phyloP scores from a whole-genome alignment of 805 yeast genomes.

The Candida rishiriensis region DNA sequence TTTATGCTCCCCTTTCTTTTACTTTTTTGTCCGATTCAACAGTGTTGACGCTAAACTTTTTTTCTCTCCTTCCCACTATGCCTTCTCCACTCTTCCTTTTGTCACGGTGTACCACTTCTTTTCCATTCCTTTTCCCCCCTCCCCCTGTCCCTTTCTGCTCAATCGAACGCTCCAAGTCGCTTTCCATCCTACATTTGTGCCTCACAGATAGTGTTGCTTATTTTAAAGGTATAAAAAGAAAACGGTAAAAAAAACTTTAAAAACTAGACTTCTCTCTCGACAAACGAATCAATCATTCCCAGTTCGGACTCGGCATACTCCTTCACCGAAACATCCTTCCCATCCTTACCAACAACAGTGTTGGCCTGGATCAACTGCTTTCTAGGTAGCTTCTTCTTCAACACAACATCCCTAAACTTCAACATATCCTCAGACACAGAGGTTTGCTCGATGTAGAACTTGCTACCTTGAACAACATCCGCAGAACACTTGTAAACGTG shows the following conservation, averaged over 20 bases:
- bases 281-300: constrained; percentile 78
- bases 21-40: too few species aligned
- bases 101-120: too few species aligned
- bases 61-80: too few species aligned
- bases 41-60: too few species aligned
- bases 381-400: constrained; percentile 74
- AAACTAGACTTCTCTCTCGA: constrained; percentile 45
- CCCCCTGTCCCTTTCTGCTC: too few species aligned
- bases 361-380: constrained; percentile 83
- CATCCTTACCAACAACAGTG: constrained; percentile 40
- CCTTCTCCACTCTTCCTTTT: too few species aligned
- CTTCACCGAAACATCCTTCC: constrained; percentile 44
- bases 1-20: too few species aligned
- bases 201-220: too few species aligned
- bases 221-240: not conserved
- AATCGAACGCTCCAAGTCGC: too few species aligned
- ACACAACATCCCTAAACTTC: constrained; percentile 60
- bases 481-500: constrained; percentile 80
- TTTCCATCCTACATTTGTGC: too few species aligned
- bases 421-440: constrained; percentile 60
- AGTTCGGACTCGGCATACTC: constrained; percentile 71
- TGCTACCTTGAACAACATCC: constrained; percentile 59
- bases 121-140: too few species aligned
- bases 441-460: constrained; percentile 65
- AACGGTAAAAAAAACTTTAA: not conserved